Evolutionary conservation across 1,284 basidiomycete species (phyloP).

Genomic region (Ceratobasidium sp.): DNA sequence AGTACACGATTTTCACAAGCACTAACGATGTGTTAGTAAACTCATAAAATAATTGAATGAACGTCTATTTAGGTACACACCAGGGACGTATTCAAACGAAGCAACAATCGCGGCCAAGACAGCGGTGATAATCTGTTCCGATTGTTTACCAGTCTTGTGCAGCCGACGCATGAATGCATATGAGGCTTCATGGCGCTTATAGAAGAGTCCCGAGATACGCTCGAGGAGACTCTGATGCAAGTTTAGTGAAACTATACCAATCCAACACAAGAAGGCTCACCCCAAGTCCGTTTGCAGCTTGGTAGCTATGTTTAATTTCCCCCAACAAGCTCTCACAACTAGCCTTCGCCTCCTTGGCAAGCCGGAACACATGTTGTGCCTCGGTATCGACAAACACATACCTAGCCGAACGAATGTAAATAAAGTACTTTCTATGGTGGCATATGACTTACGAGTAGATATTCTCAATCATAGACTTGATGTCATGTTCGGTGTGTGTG

Average conservation of each 20-base stretch:
- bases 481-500: slow-evolving; percentile 64
- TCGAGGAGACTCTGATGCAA: slow-evolving; percentile 58
- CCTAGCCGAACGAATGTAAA: slow-evolving; percentile 49
- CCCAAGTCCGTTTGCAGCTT: slow-evolving; percentile 6
- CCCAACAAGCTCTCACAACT: neutral
- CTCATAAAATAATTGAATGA: no score
- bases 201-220: slow-evolving; percentile 58
- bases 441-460: slow-evolving; percentile 74
- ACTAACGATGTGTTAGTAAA: slow-evolving; percentile 47
- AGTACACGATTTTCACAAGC: slow-evolving; percentile 65
- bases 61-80: slow-evolving; percentile 55
- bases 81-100: slow-evolving; percentile 71
- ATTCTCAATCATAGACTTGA: slow-evolving; percentile 69
- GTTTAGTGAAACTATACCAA: slow-evolving; percentile 43
- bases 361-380: slow-evolving; percentile 60
- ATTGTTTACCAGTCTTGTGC: slow-evolving; percentile 61
- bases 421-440: no score
- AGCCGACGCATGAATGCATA: slow-evolving; percentile 65
- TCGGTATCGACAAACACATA: slow-evolving; percentile 78
- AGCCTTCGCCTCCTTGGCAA: slow-evolving; percentile 59
- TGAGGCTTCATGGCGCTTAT: slow-evolving; percentile 51
- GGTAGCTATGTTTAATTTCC: slow-evolving; percentile 5
- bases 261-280: neutral
- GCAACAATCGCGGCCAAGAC: slow-evolving; percentile 71
- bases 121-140: slow-evolving; percentile 68